Conservation (phyloP, 2,329 filamentous ascomycete genomes). For the Didymellaceae sp. region DNA sequence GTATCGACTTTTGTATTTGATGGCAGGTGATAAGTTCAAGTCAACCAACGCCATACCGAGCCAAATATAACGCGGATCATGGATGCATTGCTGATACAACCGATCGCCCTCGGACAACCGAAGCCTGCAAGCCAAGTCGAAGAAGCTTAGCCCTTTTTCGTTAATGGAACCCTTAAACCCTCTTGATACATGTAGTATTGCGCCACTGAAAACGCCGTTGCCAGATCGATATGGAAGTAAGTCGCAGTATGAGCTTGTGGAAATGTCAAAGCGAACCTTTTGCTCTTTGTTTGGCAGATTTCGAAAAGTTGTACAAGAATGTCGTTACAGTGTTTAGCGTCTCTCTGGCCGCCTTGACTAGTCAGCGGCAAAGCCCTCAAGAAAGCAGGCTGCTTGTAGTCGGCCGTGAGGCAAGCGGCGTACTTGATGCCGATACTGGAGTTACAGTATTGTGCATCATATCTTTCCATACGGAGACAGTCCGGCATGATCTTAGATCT, state of each 20-base stretch:
- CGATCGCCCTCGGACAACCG: neutral
- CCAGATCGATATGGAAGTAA: no score
- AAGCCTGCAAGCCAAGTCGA: neutral
- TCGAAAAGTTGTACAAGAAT: constrained; percentile 9
- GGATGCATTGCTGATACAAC: neutral
- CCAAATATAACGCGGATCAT: neutral
- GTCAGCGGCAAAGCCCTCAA: no score
- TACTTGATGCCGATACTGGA: neutral
- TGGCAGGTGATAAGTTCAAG: neutral
- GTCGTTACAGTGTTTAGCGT: neutral
- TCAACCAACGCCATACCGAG: neutral
- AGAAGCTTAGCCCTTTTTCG: neutral
- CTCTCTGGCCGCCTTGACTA: neutral
- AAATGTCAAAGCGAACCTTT: neutral
- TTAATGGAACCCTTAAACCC: no score
- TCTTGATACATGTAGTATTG: neutral
- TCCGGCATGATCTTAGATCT: constrained; percentile 24
- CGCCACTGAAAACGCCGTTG: neutral
- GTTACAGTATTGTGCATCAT: neutral
- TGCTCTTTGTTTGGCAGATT: neutral
- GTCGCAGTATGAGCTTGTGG: neutral
- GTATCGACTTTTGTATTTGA: constrained; percentile 8
- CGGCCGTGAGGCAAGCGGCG: no score
- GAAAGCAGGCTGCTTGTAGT: neutral
- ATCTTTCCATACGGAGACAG: no score